Conservation (phyloP, 2,329 filamentous ascomycete species). For the Fusarium fujikuroi region DNA sequence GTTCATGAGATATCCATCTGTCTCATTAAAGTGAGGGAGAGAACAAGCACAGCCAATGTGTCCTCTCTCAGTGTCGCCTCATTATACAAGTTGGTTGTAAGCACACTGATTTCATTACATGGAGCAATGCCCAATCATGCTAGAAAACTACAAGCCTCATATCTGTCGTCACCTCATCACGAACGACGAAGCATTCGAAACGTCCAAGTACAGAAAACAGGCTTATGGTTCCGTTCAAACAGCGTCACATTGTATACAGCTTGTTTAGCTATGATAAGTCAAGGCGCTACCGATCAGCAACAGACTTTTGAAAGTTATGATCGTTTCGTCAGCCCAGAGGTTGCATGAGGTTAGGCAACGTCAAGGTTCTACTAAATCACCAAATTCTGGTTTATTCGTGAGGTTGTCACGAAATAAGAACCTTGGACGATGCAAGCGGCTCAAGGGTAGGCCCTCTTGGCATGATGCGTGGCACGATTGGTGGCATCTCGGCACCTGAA, state of each 20-base stretch:
- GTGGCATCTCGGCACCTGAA: conserved; percentile 10
- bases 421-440: conserved; percentile 36
- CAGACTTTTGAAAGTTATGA: conserved; percentile 1
- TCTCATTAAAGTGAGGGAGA: neutral
- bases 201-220: neutral
- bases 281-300: conserved; percentile 2
- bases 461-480: conserved; percentile 12
- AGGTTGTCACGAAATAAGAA: conserved; percentile 6
- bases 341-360: neutral
- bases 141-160: neutral
- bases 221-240: neutral
- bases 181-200: neutral
- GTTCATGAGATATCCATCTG: neutral
- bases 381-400: neutral
- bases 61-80: neutral
- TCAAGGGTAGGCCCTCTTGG: conserved; percentile 27
- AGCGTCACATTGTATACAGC: neutral
- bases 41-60: neutral
- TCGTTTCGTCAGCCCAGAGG: conserved; percentile 15
- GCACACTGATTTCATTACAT: neutral
- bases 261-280: neutral
- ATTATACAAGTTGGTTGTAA: neutral
- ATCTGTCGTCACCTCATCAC: neutral
- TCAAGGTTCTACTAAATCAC: neutral
- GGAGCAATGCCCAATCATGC: neutral